These are phyloP conservation scores for Fusarium burgessii DNA, from an alignment of 2,329 filamentous ascomycete species.

Conservation along the genomic window DNA sequence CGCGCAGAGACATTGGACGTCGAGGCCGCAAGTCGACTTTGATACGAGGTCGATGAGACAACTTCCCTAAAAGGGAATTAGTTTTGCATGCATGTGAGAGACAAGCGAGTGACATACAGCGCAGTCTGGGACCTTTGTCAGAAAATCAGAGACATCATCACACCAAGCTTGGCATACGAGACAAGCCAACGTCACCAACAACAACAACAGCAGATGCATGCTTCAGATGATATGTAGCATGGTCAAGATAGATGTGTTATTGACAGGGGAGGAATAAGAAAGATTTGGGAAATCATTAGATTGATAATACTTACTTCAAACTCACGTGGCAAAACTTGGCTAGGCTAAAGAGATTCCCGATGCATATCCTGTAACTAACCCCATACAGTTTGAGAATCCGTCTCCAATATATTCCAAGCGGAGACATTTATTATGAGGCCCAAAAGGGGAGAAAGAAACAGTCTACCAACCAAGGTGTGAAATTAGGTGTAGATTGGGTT, in stretches of 20 bases:
- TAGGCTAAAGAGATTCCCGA: neutral
- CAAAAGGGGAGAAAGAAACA: fast-evolving
- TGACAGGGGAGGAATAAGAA: neutral
- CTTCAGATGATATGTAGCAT: neutral
- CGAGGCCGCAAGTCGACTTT: slow-evolving; percentile 6
- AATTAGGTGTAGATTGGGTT: fast-evolving
- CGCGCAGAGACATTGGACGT: slow-evolving; percentile 11
- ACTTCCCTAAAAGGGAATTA: neutral
- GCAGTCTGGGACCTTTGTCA: slow-evolving; percentile 11
- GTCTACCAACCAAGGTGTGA: fast-evolving
- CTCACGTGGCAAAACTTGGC: neutral
- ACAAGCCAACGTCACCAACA: slow-evolving; percentile 17
- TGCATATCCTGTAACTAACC: neutral
- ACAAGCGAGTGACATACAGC: neutral
- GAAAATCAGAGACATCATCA: neutral
- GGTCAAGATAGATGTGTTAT: neutral
- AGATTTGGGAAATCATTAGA: neutral
- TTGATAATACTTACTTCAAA: neutral
- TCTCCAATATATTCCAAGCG: neutral
- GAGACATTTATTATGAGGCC: neutral
- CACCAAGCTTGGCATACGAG: neutral
- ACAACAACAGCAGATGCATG: slow-evolving; percentile 5
- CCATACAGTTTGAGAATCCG: neutral
- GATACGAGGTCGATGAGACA: slow-evolving; percentile 11
- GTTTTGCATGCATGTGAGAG: fast-evolving